phyloP scores from a whole-genome alignment of 2,329 filamentous ascomycete genomes.

The Ophiostoma tasmaniense region DNA sequence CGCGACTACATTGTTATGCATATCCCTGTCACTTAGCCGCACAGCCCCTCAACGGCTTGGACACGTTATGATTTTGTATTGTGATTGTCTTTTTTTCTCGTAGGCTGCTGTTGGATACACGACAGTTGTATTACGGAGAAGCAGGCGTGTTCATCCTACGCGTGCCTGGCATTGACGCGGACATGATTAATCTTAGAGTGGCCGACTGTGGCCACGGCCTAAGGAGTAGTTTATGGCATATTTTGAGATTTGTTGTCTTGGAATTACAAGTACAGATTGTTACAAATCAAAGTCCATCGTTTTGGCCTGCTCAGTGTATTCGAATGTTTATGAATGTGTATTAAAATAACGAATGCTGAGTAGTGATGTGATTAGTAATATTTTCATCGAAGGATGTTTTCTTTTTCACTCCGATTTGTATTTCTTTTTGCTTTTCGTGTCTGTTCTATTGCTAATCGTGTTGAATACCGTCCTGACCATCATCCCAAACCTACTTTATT shows the following conservation, averaged over 20 bases:
- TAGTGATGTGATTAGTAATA: no score
- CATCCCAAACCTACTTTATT: not conserved
- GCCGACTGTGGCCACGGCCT: not conserved
- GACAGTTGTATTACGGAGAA: not conserved
- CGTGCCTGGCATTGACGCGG: not conserved
- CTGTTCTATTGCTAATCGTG: not conserved
- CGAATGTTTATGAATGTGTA: no score
- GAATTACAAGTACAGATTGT: not conserved
- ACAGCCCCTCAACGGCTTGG: conserved; percentile 18
- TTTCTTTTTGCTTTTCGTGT: not conserved
- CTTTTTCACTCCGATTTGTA: not conserved
- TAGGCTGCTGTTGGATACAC: not conserved
- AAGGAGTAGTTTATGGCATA: not conserved
- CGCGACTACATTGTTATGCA: conserved; percentile 38
- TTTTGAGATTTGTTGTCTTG: not conserved
- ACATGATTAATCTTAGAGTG: conserved; percentile 9
- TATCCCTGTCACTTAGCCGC: conserved; percentile 24
- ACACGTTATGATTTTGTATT: not conserved
- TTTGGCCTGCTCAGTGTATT: not conserved
- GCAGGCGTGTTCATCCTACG: not conserved
- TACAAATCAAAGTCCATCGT: not conserved
- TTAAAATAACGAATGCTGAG: no score
- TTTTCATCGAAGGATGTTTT: not conserved
- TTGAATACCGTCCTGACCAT: not conserved
- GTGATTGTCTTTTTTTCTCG: not conserved